Conservation (phyloP, 108 stramenopile species). For the Nitzschia sp. region DNA sequence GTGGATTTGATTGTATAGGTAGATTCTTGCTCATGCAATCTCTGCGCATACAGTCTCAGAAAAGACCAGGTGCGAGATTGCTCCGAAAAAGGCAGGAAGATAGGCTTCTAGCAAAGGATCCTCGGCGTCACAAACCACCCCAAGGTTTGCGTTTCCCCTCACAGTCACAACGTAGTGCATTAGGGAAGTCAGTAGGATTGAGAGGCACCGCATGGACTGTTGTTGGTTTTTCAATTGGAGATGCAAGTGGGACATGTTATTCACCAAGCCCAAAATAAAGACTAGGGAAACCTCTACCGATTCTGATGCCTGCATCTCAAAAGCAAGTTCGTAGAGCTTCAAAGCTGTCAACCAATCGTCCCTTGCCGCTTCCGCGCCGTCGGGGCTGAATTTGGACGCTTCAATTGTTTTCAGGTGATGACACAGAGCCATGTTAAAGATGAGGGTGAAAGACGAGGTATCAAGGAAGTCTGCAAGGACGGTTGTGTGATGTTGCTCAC, state of each 20-base stretch:
- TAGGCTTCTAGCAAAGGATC: background rate
- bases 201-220: background rate
- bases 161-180: background rate
- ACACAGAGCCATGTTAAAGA: no score
- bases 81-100: background rate
- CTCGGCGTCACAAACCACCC: background rate
- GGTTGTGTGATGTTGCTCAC: no score
- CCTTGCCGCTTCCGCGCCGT: background rate
- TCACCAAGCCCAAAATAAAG: background rate
- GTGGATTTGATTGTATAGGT: no score
- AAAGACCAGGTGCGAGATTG: background rate
- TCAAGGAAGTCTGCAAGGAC: no score
- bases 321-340: constrained; percentile 9
- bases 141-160: background rate
- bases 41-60: background rate
- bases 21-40: constrained; percentile 1
- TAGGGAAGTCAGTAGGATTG: background rate
- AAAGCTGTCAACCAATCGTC: background rate
- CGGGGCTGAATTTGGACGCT: no score
- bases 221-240: background rate
- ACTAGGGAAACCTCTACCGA: background rate
- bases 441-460: no score
- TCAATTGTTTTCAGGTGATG: no score
- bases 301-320: background rate
- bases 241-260: constrained; percentile 2